Evolutionary conservation across 23 red algal genomes (phyloP), one percentile per base, ranked within the genome.

Genomic region (Agarophyton chilense): DNA sequence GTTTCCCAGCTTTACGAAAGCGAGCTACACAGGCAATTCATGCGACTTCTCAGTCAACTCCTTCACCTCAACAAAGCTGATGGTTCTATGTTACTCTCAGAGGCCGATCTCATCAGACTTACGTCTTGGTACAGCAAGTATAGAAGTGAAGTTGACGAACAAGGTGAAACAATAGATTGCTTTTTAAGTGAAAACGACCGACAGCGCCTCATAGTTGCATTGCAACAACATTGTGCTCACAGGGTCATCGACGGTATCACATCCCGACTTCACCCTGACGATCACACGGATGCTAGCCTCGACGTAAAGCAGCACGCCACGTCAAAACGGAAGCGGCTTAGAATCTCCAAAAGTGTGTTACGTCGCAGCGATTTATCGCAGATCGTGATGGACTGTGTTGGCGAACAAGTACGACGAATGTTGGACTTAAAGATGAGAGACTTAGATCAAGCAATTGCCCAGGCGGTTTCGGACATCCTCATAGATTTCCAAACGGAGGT

Each of bases 121-220:
- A 89, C 85, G 26, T 64, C 85, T 8, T 89, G 85, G 85, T 89
- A 89, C 35, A 73, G 85, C 45, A 61, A 77, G 53, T 89, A 89
- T 41, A 55, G 60, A 39, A 55, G 28, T 33, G 85, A 89, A 60
- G 73, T 89, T 78, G 85, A 71, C 43, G 85, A 89, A 49, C 71
- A 89, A 58, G 72, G 71, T 42, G 85, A 89, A 65, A 51, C 36
- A 1, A 78, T 89, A 61, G 85, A 89, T 52, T 63, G 52, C 39
- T 89, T 89, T 58, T 53, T 89, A 21, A 68, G 67, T 52, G 85
- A 89, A 42, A 58, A 65, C 16, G 85, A 89, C 44, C 44, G 85
- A 24, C 32, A 65, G n/a, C 67, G 85, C 26, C 71, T 89, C n/a
- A 89, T 89, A 46, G 75, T 31, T 19, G 85, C 85, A 13, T 49